Base-by-base conservation (phyloP, 225 moss, liverwort and hornwort species). In the Rhytidiadelphus loreus region DNA sequence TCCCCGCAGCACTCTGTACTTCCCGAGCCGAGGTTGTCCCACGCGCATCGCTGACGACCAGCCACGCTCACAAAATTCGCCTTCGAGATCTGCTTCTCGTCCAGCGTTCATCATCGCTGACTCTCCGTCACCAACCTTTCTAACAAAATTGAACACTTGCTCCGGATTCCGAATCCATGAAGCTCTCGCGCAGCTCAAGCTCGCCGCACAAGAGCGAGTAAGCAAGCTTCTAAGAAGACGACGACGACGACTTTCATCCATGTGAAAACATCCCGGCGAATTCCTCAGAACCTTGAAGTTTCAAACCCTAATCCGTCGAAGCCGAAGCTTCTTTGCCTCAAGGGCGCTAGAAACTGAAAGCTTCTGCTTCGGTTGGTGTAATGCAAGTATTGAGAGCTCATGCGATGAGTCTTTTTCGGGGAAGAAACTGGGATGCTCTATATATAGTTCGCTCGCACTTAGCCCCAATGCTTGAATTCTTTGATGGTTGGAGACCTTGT, bases 1-100 rank as follows among this genome's bases (percentile, higher is more conserved):
- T 35, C 98, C 96, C 81, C 94, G 92, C 30, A 85, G 85, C 82
- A 94, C 29, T 79, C 53, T 58, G 75, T 74, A 88, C 53, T 90
- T 75, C 66, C 66, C 81, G 75, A 81, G 68, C 24, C 24, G 29
- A 32, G 70, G 60, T 80, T 64, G 60, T 84, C 81, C 68, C 68
- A 44, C 59, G 35, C 52, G 52, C 76, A 87, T 90, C 48, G 63
- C 64, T 57, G 71, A 32, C 72, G 83, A 80, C 69, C 52, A n/a
- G 50, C 46, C 77, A 77, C 65, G 48, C 57, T 72, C 89, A 82
- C 48, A 43, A 37, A 57, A 41, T 63, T 70, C 85, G 23, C 83
- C 91, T 71, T 39, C 60, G 44, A 60, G 24, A 46, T 58, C 81
- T 65, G 64, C 79, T 59, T 79, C 86, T 53, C 30, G 53, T 75